These are phyloP conservation scores for Beauveria sp. DNA, from an alignment of 2,329 filamentous ascomycete genomes.

Conservation along the genomic window DNA sequence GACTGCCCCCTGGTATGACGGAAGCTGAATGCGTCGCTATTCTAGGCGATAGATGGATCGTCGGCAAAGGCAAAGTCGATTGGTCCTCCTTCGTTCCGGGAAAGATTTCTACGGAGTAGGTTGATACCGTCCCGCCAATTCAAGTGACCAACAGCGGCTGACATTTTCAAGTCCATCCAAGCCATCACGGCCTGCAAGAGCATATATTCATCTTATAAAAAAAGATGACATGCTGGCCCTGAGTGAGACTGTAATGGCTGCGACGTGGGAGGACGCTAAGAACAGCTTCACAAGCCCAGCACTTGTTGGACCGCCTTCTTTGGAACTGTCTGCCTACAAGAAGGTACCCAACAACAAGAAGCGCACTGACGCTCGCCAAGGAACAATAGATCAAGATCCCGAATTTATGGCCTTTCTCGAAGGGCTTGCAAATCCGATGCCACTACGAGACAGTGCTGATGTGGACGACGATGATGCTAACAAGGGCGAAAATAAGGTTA, in stretches of 20 bases:
- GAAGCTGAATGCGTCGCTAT: constrained; percentile 65
- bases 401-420: constrained; percentile 94
- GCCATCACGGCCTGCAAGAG: constrained; percentile 70
- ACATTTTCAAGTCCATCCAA: constrained; percentile 61
- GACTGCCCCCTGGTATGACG: constrained; percentile 79
- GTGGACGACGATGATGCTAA: constrained; percentile 38
- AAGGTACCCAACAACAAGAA: constrained; percentile 69
- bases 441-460: constrained; percentile 37
- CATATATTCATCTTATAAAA: constrained; percentile 74
- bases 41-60: constrained; percentile 73
- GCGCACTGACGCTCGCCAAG: constrained; percentile 75
- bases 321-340: constrained; percentile 79
- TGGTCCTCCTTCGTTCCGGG: constrained; percentile 62
- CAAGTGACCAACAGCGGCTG: neutral
- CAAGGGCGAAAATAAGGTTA: constrained; percentile 50
- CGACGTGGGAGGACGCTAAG: constrained; percentile 73
- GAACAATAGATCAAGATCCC: constrained; percentile 91
- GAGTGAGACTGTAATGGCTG: constrained; percentile 59
- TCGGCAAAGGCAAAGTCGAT: constrained; percentile 74
- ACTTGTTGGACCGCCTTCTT: constrained; percentile 67
- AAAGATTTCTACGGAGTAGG: constrained; percentile 79
- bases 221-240: constrained; percentile 60
- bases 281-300: constrained; percentile 64
- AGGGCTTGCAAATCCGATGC: constrained; percentile 64
- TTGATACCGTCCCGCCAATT: constrained; percentile 14